phyloP scores from a whole-genome alignment of 495 filamentous ascomycete species.

The Penicillium pulvis region DNA sequence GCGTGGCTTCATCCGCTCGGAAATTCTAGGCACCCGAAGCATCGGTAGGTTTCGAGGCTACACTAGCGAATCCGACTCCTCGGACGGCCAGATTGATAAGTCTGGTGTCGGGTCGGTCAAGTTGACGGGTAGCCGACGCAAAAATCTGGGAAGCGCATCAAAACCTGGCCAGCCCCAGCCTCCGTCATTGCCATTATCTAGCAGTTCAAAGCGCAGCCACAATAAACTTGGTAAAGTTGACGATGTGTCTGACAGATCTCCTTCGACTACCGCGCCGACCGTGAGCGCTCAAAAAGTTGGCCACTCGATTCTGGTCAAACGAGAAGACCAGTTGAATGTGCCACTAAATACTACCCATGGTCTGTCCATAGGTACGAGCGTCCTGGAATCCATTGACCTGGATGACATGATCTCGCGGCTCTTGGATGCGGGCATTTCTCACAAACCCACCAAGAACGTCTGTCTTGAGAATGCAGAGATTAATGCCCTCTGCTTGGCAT shows the following conservation, averaged over 20 bases:
- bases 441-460: slow-evolving; percentile 83
- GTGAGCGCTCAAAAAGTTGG: slow-evolving; percentile 54
- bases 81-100: slow-evolving; percentile 62
- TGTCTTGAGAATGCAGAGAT: slow-evolving; percentile 98
- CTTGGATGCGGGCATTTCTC: slow-evolving; percentile 90
- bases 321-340: slow-evolving; percentile 67
- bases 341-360: too few relatives aligned
- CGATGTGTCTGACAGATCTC: slow-evolving; percentile 87
- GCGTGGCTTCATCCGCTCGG: slow-evolving; percentile 67
- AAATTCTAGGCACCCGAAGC: slow-evolving; percentile 68
- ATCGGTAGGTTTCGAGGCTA: slow-evolving; percentile 77
- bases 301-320: slow-evolving; percentile 73
- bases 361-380: too few relatives aligned
- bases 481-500: slow-evolving; percentile 82
- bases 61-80: slow-evolving; percentile 58
- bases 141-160: too few relatives aligned
- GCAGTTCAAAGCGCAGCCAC: too few relatives aligned
- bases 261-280: slow-evolving; percentile 64
- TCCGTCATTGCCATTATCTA: too few relatives aligned
- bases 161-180: too few relatives aligned
- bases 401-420: slow-evolving; percentile 97
- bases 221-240: slow-evolving; percentile 97
- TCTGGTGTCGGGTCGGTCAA: slow-evolving; percentile 76
- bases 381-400: too few relatives aligned
- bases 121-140: slow-evolving; percentile 60